Evolutionary conservation across 108 stramenopile genomes (phyloP), one percentile per base, ranked within the genome.

Genomic region (Pseudonitzschia delicatissima): DNA sequence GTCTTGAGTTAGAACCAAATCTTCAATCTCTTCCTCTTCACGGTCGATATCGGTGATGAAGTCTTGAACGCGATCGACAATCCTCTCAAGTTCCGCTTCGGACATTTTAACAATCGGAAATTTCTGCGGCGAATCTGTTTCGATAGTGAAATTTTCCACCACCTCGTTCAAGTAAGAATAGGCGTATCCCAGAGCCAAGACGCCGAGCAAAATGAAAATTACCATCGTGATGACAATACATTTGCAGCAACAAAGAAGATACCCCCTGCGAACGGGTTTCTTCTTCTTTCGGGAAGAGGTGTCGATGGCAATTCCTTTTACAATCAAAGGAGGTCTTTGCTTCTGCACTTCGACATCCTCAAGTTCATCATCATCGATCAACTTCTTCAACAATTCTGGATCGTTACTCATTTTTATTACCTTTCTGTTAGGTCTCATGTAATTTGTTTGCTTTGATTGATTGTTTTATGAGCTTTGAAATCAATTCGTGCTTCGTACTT

Each of bases 1-100:
- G 21, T 66, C 65, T 21, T 47, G 57, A n/a, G 73, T 74, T 17
- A 67, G 23, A 20, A 63, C 49, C 32, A 74, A 60, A 28, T 67
- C 60, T 40, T 74, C 28, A 5, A 35, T 27, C 3, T 31, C 37
- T 5, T 1, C n/a, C 13, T 35, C 32, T 21, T 37, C 31, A 12
- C 5, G 4, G 7, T 17, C 28, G 3, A 51, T 7, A 12, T 63
- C 27, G 27, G 45, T 47, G 17, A 58, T 34, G 42, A 71, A 71
- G 9, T 48, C 17, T 17, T 8, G 40, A 32, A 63, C 45, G 21
- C 70, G 70, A 65, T 63, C 62, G n/a, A 52, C 21, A 8, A 71
- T 45, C 32, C 32, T 7, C 3, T 40, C 4, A 29, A 64, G 45
- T 64, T 71, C 62, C 51, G 15, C 25, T 3, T 50, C 45, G 11